These are phyloP conservation scores for Rhizopogon vulgaris DNA, from an alignment of 768 basidiomycete genomes.

Conservation along the genomic window DNA sequence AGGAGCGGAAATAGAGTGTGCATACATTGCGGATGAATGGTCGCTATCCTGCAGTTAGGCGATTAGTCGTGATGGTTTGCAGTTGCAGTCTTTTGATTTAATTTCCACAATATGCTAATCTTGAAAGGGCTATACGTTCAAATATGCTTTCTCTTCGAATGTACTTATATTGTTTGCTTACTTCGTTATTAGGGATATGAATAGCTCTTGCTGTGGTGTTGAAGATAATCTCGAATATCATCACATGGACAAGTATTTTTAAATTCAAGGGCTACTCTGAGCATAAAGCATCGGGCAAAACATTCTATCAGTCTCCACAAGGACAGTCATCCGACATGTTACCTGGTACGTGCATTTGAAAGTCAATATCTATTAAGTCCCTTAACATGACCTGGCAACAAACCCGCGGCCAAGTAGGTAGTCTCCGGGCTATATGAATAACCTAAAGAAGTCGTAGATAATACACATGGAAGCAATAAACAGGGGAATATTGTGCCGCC, in stretches of 20 bases:
- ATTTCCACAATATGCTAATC: slow-evolving; percentile 2
- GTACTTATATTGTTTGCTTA: neutral
- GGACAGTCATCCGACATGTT: neutral
- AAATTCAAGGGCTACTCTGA: neutral
- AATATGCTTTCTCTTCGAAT: neutral
- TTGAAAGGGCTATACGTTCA: slow-evolving; percentile 19
- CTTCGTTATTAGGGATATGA: neutral
- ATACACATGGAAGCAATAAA: slow-evolving; percentile 26
- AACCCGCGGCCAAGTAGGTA: slow-evolving; percentile 5
- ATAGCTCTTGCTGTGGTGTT: neutral
- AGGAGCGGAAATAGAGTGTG: slow-evolving; percentile 34
- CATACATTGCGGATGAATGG: slow-evolving; percentile 2
- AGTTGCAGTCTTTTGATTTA: neutral
- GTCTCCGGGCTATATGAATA: slow-evolving; percentile 13
- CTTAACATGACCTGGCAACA: slow-evolving; percentile 3
- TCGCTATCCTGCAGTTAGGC: slow-evolving; percentile 1
- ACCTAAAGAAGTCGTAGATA: slow-evolving; percentile 19
- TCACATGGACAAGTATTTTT: neutral
- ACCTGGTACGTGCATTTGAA: neutral
- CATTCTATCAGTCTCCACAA: neutral
- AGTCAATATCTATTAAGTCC: slow-evolving; percentile 10
- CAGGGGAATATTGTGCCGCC: slow-evolving; percentile 14
- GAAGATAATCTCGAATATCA: neutral
- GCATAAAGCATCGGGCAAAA: too few relatives aligned
- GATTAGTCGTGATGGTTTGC: neutral